Evolutionary conservation across 768 basidiomycete genomes (phyloP), one percentile per base, ranked within the genome.

Genomic region (Trametes cingulata): DNA sequence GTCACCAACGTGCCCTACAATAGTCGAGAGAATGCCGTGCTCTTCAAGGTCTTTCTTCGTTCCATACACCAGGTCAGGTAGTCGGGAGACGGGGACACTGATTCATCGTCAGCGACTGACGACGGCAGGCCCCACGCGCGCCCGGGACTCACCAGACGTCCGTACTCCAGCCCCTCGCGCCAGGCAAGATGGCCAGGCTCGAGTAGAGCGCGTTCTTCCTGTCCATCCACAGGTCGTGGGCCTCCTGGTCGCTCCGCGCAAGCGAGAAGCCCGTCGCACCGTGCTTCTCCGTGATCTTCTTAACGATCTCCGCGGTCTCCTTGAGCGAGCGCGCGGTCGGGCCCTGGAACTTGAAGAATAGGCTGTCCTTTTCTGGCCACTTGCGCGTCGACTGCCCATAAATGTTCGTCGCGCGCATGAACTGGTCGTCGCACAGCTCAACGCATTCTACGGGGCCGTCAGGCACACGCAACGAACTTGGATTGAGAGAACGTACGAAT

Each of bases 311-410:
- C 0, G 86, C 83, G 0, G 86, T 85, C 63, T 89, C 88, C 2
- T 76, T 69, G n/a, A 92, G 73, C 3, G 85, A 80, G 1, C 79
- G 74, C 0, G 77, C 74, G 1, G 85, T 82, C 9, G 86, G 80
- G 12, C 58, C 59, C 66, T 93, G 90, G 71, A 96, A 85, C 71
- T 94, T 93, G 81, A 96, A 90, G 76, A 93, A 92, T 12, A 96
- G 78, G 20, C 82, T 85, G 69, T 93, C 90, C 25, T 75, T 76
- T 53, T 81, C 84, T 0, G 82, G 81, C 73, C 85, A 92, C 60
- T 79, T 80, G 40, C 77, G 80, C 37, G 71, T 71, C 27, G 82
- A 86, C 62, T 75, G 78, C 65, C 83, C 84, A 56, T 75, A 81
- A 43, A 76, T 74, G 71, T 88, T 87, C 39, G 80, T 79, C 6